Evolutionary conservation across 2,329 filamentous ascomycete genomes (phyloP).

Genomic region (Chaetomium olivaceum): DNA sequence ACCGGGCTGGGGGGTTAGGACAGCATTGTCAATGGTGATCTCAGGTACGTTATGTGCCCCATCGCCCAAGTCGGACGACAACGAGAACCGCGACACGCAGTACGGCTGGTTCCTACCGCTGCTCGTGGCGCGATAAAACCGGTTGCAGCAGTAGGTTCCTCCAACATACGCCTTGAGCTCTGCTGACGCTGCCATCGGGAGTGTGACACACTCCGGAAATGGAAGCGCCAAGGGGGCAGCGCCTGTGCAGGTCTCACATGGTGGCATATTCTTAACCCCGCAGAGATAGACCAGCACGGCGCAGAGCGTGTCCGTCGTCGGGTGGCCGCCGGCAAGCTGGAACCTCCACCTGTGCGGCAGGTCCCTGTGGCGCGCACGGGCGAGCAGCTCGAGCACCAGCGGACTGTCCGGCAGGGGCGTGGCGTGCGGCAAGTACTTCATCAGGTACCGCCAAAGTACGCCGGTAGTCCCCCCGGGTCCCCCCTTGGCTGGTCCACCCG

Average conservation of each 20-base stretch:
- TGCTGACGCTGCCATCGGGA: neutral
- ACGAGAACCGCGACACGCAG: conserved; percentile 2
- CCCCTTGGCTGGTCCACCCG: neutral
- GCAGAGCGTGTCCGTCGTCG: neutral
- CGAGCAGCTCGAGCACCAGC: conserved; percentile 4
- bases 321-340: conserved; percentile 6
- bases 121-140: neutral
- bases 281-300: conserved; percentile 20
- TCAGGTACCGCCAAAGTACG: conserved; percentile 16
- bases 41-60: neutral
- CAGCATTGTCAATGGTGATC: neutral
- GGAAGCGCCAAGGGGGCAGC: neutral
- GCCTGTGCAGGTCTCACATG: conserved; percentile 1
- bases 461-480: neutral
- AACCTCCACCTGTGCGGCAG: conserved; percentile 19
- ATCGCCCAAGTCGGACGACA: neutral
- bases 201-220: conserved; percentile 16
- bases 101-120: neutral
- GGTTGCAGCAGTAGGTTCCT: conserved; percentile 1
- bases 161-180: conserved; percentile 13
- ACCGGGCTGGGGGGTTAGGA: neutral
- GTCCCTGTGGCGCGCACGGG: neutral
- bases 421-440: neutral
- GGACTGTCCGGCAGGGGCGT: neutral
- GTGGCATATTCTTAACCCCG: neutral